Base-by-base conservation (phyloP, 768 basidiomycete species). In the Rhodocollybia butyracea region DNA sequence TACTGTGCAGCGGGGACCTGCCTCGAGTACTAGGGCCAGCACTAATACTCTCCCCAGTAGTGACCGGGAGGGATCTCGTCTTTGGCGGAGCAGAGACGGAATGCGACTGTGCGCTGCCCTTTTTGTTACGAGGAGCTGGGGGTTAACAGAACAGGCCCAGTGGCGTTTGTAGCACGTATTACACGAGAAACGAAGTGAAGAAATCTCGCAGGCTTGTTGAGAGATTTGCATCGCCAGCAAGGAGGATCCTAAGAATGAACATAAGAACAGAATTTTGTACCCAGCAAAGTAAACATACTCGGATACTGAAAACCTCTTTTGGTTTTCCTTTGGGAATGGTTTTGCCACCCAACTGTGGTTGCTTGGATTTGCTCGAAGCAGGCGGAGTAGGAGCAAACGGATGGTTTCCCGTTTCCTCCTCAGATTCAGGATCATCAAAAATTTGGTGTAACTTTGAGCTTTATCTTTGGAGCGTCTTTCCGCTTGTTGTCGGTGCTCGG, bases 111-210 rank as follows among this genome's bases (percentile, higher is more conserved):
- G 21, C 43, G 26, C 4, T 24, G 19, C 3, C 34, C 51, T 24
- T 53, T 53, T 26, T 53, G 40, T 19, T 40, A 31, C 10, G 51
- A 10, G 51, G 51, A n/a, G 51, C 39, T 3, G n/a, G n/a, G 51
- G 51, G 15, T 53, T 53, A 13, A 24, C 31, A 0, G 38, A 29
- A 34, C 51, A 53, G 3, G 51, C 51, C 51, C 51, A 53, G 39
- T 53, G 51, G 26, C 51, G 34, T 21, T 53, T 53, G 36, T 53
- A 53, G 21, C 51, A 53, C 15, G 40, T 53, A 13, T 39, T 53
- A 22, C 51, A 53, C 3, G 34, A 39, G n/a, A 43, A 53, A 5
- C 51, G 39, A 6, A 53, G 24, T 27, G 51, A 53, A 19, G 51
- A 53, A 3, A 40, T 26, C 19, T 53, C 39, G 21, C 51, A 53